Conservation (phyloP, 2,329 filamentous ascomycete genomes). For the Fusarium xyrophilum region DNA sequence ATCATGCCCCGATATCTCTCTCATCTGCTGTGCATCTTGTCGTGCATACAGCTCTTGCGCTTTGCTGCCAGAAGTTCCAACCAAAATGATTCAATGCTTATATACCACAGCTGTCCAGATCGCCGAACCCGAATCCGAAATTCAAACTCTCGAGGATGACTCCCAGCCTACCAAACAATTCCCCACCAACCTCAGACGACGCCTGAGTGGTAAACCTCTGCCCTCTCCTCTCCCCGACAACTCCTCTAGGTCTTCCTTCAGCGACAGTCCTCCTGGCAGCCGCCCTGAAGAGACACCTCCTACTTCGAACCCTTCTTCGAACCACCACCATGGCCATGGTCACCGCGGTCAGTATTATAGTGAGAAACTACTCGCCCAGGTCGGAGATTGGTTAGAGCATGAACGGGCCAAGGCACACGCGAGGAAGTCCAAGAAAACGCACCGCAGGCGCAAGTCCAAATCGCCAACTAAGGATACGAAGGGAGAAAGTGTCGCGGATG, state of each 20-base stretch:
- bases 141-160: constrained; percentile 45
- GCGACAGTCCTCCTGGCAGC: constrained; percentile 42
- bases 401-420: constrained; percentile 71
- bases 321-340: constrained; percentile 28
- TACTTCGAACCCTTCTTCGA: constrained; percentile 30
- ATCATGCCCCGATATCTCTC: constrained; percentile 7
- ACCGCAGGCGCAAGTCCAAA: constrained; percentile 52
- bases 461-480: constrained; percentile 46
- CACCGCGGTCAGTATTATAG: constrained; percentile 52
- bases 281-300: constrained; percentile 42
- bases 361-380: constrained; percentile 72
- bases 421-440: constrained; percentile 51
- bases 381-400: constrained; percentile 82
- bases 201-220: constrained; percentile 45
- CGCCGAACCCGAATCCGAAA: constrained; percentile 56
- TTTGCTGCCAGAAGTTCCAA: background rate
- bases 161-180: constrained; percentile 43
- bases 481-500: constrained; percentile 21
- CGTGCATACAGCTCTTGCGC: background rate
- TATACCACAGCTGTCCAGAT: constrained; percentile 61
- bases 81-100: constrained; percentile 28
- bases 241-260: constrained; percentile 57
- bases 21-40: background rate
- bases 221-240: constrained; percentile 42
- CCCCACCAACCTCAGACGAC: constrained; percentile 44